Conservation (phyloP, 2,329 filamentous ascomycete genomes). For the Diaporthe sp. region DNA sequence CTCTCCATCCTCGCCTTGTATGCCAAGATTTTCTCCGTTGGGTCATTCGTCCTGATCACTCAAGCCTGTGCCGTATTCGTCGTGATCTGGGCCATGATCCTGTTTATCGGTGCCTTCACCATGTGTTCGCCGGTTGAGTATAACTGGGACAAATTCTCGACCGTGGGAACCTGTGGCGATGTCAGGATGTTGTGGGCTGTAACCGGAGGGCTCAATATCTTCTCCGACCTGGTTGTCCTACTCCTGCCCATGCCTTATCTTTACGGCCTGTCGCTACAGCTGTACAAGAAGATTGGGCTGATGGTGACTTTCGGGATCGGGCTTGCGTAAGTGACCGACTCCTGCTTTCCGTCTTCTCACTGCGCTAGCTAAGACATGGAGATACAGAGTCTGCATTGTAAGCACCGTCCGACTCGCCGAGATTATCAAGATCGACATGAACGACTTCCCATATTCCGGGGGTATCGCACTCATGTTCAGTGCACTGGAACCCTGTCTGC, state of each 20-base stretch:
- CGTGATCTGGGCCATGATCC: background rate
- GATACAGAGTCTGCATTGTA: slow-evolving; percentile 31
- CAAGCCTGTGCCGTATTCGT: background rate
- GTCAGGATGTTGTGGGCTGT: background rate
- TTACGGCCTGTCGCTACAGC: slow-evolving; percentile 18
- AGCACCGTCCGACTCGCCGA: slow-evolving; percentile 30
- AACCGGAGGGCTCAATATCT: slow-evolving; percentile 9
- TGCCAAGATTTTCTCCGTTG: background rate
- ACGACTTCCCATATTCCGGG: slow-evolving; percentile 26
- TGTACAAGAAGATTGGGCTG: slow-evolving; percentile 23
- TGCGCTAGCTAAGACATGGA: background rate
- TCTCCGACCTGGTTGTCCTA: slow-evolving; percentile 17
- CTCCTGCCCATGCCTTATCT: slow-evolving; percentile 25
- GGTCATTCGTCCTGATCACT: background rate
- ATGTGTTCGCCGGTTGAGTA: slow-evolving; percentile 27
- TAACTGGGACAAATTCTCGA: slow-evolving; percentile 24
- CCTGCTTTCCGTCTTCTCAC: background rate
- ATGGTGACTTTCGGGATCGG: slow-evolving; percentile 24
- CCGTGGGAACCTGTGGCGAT: slow-evolving; percentile 3
- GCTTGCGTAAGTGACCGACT: slow-evolving; percentile 12
- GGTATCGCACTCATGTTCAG: slow-evolving; percentile 25
- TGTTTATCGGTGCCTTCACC: slow-evolving; percentile 12
- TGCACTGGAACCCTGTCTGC: slow-evolving; percentile 27
- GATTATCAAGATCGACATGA: slow-evolving; percentile 26
- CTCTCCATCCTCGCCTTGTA: slow-evolving; percentile 16